Base-by-base conservation (phyloP, 2,329 filamentous ascomycete species). In the Dendrostoma leiphaemia region DNA sequence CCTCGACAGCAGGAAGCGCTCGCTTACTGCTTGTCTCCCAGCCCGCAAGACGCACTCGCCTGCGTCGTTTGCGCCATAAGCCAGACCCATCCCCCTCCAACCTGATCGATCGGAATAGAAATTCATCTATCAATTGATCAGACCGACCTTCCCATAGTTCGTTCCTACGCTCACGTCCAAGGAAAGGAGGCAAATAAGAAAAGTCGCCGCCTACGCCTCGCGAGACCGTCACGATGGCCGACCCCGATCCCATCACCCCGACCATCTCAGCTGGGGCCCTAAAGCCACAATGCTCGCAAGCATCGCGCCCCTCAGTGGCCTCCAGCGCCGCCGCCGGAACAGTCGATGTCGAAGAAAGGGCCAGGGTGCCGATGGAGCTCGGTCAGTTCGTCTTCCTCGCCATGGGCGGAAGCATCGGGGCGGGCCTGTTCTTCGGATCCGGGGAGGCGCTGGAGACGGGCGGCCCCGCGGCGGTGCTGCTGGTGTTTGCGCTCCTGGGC, bases 361-460 rank as follows among this genome's bases (percentile, higher is more conserved):
- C 19, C 28, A 13, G 17, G 12, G 23, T 15, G 28, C n/a, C 26
- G 13, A 72, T 71, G 58, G 64, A 61, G 1, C 67, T 62, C 4
- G 67, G 69, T 2, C 69, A 72, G 45, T 69, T 71, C 61, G 43
- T 67, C 48, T 61, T 69, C 35, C 69, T 72, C 61, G 68, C 69
- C 15, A 59, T 71, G 2, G 65, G 67, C 6, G 65, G 67, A 29
- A 70, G 68, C 40, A 71, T 72, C 48, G 69, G 69, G 9, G 69
- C 69, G 8, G 70, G 70, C 2, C 60, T 72, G 1, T 64, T 72
- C 38, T 62, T 71, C 8, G 67, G 65, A 15, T 69, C 67, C 3
- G 67, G 65, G 17, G 60, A 59, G 17, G 67, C 65, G 21, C 61
- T 72, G 12, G 61, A 62, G 17, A 59, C 61, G 15, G 68, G 66